Conservation (phyloP, 331 rosid species). For the Telfairia occidentalis region DNA sequence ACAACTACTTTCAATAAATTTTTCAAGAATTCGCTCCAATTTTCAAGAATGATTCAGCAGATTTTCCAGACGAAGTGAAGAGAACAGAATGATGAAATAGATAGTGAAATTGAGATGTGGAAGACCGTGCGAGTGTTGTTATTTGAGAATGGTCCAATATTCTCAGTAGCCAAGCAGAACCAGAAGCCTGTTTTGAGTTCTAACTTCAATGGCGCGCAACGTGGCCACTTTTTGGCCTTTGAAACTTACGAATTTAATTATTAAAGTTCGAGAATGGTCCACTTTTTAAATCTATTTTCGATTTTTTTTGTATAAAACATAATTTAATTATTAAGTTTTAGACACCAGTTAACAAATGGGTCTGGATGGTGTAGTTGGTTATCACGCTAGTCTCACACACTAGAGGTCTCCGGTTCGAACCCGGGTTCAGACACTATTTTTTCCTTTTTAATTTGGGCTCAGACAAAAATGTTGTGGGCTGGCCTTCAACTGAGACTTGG, state of each 20-base stretch:
- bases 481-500: no score
- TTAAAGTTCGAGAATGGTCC: no score
- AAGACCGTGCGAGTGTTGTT: not conserved
- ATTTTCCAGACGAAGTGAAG: not conserved
- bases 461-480: no score
- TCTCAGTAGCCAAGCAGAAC: not conserved
- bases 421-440: conserved; percentile 48
- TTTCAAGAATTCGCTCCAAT: no score
- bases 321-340: no score
- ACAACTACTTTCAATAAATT: no score
- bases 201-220: conserved; percentile 25
- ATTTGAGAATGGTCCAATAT: not conserved
- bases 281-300: no score
- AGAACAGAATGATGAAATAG: not conserved
- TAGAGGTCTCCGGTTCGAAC: conserved; percentile 56
- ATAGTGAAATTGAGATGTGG: not conserved
- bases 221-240: conserved; percentile 27
- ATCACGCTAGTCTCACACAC: conserved; percentile 58
- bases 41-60: not conserved
- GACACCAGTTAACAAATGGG: no score
- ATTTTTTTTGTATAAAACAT: no score
- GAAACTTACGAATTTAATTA: no score
- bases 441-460: no score
- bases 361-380: conserved; percentile 48
- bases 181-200: not conserved